Evolutionary conservation across 441 rosid genomes (phyloP).

Genomic region (Mallotus japonicus): DNA sequence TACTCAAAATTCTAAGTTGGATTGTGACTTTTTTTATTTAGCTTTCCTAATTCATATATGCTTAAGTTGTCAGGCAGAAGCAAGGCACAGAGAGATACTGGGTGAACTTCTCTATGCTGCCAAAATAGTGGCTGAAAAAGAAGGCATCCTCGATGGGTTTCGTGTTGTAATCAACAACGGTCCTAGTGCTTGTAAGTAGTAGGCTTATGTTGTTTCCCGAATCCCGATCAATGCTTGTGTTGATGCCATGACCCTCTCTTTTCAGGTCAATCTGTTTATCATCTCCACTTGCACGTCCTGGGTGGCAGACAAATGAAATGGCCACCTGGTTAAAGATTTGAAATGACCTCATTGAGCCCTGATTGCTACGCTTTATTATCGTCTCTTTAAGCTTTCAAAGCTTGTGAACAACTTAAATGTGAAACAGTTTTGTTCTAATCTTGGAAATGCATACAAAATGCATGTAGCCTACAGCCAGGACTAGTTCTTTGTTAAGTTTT

Average conservation of each 20-base stretch:
- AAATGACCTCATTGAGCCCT: not conserved
- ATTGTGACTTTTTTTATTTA: not conserved
- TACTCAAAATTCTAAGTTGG: not conserved
- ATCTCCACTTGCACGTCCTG: slow-evolving; percentile 84
- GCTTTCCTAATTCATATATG: not conserved
- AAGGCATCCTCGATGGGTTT: slow-evolving; percentile 77
- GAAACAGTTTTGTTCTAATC: not conserved
- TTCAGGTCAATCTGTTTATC: slow-evolving; percentile 89
- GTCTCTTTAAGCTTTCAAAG: not conserved
- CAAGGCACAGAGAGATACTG: slow-evolving; percentile 63
- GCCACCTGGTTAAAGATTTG: slow-evolving; percentile 71
- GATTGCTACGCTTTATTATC: not conserved
- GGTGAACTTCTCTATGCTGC: slow-evolving; percentile 74
- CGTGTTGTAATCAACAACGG: slow-evolving; percentile 92
- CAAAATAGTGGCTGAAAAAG: slow-evolving; percentile 83
- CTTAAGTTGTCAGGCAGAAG: slow-evolving; percentile 55
- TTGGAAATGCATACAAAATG: not conserved
- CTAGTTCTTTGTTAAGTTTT: no score
- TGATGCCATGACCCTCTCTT: not conserved
- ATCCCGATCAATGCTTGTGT: not conserved
- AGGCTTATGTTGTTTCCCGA: not conserved
- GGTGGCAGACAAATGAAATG: slow-evolving; percentile 89
- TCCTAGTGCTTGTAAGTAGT: slow-evolving; percentile 63
- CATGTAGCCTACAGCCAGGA: no score
- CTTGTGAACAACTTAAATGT: not conserved